These are phyloP conservation scores for Aphanomyces invadans DNA, from an alignment of 352 stramenopile genomes.

Conservation along the genomic window DNA sequence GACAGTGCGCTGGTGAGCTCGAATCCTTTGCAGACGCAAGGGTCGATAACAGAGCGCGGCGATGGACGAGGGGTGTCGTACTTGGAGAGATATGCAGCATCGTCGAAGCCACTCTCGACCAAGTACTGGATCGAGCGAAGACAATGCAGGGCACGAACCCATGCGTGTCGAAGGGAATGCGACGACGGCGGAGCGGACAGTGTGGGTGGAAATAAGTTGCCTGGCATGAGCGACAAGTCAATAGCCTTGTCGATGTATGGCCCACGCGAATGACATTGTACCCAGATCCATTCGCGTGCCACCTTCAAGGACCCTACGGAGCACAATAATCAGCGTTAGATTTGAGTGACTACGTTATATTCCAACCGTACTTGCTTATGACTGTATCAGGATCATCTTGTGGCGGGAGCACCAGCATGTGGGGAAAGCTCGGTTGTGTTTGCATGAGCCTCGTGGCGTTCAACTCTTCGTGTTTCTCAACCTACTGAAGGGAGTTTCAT, in stretches of 20 bases:
- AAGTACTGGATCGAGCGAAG: conserved; percentile 16
- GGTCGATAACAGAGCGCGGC: no score
- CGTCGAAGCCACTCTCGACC: background rate
- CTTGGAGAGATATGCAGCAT: background rate
- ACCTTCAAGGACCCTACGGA: background rate
- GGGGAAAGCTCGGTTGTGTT: conserved; percentile 13
- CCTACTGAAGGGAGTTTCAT: background rate
- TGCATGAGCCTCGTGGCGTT: conserved; percentile 17
- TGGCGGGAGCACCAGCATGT: conserved; percentile 14
- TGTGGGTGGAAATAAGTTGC: background rate
- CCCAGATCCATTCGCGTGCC: background rate
- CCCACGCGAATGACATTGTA: no score
- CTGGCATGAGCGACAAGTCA: background rate
- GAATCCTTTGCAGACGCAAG: background rate
- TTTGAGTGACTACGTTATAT: background rate
- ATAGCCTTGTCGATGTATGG: no score
- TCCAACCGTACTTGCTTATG: background rate
- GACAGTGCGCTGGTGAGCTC: conserved; percentile 7
- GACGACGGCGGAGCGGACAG: background rate
- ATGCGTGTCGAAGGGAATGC: background rate
- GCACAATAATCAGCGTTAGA: background rate
- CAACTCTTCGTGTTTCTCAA: background rate
- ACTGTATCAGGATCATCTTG: conserved; percentile 5
- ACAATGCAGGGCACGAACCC: conserved; percentile 3
- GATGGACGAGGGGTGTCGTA: no score